Evolutionary conservation across 2,329 filamentous ascomycete species (phyloP).

Genomic region (Beauveria bassiana): DNA sequence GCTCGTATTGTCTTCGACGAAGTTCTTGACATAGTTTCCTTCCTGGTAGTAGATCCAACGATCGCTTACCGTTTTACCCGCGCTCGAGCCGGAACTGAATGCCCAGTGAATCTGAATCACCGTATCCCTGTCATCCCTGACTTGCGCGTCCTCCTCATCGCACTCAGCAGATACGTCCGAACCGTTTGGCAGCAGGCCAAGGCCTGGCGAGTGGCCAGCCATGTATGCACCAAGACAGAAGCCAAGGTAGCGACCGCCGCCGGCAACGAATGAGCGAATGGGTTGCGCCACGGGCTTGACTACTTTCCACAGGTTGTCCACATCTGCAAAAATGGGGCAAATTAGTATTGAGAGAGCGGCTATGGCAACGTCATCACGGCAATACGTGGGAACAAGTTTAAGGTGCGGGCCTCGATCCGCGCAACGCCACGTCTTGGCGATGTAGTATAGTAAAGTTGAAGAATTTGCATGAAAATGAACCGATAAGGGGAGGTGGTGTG

Average conservation of each 20-base stretch:
- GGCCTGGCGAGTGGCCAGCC: slow-evolving; percentile 18
- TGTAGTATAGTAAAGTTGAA: background rate
- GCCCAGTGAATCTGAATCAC: slow-evolving; percentile 20
- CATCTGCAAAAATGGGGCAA: slow-evolving; percentile 13
- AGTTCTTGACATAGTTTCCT: slow-evolving; percentile 16
- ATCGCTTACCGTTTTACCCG: slow-evolving; percentile 12
- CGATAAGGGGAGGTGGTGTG: background rate
- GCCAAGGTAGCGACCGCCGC: slow-evolving; percentile 19
- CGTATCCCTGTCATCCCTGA: slow-evolving; percentile 15
- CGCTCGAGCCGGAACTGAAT: slow-evolving; percentile 11
- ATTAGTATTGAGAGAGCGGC: background rate
- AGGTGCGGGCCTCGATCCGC: background rate
- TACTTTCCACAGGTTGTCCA: slow-evolving; percentile 14
- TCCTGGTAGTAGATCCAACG: slow-evolving; percentile 22
- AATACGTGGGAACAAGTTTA: background rate
- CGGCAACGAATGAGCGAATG: slow-evolving; percentile 16
- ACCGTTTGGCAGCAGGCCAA: slow-evolving; percentile 15
- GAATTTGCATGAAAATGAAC: background rate
- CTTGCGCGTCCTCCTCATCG: slow-evolving; percentile 13
- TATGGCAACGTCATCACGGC: background rate
- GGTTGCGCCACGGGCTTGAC: slow-evolving; percentile 11
- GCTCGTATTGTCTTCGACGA: background rate
- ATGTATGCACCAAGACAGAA: slow-evolving; percentile 22
- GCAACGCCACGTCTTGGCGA: background rate
- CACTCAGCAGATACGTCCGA: slow-evolving; percentile 12